phyloP scores from a whole-genome alignment of 768 basidiomycete genomes.

The Mycena olivaceomarginata region DNA sequence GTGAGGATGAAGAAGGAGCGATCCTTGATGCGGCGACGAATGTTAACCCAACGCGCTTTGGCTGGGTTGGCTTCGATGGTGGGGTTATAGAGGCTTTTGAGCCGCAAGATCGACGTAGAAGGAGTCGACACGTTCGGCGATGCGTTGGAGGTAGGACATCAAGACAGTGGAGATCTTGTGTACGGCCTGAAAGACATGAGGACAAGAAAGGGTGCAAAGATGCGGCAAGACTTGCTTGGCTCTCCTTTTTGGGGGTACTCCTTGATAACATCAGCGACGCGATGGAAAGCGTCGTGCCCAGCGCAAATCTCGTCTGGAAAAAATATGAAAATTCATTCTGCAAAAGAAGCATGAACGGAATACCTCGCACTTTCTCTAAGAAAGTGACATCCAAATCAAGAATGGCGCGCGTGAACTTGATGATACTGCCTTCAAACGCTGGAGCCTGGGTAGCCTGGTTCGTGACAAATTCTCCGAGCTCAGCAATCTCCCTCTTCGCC shows the following conservation, averaged over 20 bases:
- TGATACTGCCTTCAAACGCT: slow-evolving; percentile 3
- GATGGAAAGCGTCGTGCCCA: slow-evolving; percentile 6
- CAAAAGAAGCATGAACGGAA: neutral
- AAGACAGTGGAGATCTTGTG: slow-evolving; percentile 7
- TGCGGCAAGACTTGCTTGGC: slow-evolving; percentile 1
- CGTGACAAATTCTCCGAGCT: slow-evolving; percentile 3
- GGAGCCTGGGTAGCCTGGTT: slow-evolving; percentile 6
- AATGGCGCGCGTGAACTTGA: slow-evolving; percentile 7
- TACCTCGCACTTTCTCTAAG: slow-evolving; percentile 7
- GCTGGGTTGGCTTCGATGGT: slow-evolving; percentile 6
- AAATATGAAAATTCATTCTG: slow-evolving; percentile 4
- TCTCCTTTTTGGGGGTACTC: slow-evolving; percentile 3
- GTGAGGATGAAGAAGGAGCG: slow-evolving; percentile 3
- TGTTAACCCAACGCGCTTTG: slow-evolving; percentile 7
- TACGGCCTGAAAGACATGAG: slow-evolving; percentile 9
- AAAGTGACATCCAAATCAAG: slow-evolving; percentile 3
- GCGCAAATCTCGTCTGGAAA: slow-evolving; percentile 9
- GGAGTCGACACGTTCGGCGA: slow-evolving; percentile 4
- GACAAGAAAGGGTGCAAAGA: slow-evolving; percentile 1
- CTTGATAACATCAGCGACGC: slow-evolving; percentile 9
- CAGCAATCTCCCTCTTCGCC: slow-evolving; percentile 6
- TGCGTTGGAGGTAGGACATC: slow-evolving; percentile 9
- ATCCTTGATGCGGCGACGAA: slow-evolving; percentile 1
- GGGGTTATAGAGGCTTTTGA: slow-evolving; percentile 3
- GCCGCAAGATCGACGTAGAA: slow-evolving; percentile 3